A percentile compares a stretch with the other conserved stretches of the same genome.
Conservation (phyloP, 768 basidiomycete genomes). For the Lactarius deliciosus region DNA sequence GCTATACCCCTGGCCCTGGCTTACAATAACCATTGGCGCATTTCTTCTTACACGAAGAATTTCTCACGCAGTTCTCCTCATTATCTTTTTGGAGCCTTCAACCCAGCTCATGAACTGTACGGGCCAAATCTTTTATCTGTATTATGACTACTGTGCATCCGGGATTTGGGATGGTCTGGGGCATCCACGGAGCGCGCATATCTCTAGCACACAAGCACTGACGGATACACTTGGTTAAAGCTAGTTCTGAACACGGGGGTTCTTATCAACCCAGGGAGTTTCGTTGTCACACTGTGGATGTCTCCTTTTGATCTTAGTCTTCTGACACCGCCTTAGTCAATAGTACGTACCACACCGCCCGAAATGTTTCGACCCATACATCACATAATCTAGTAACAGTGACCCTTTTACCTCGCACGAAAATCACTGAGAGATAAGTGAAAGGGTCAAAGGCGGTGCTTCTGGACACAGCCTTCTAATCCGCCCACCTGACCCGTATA, state of each 20-base stretch:
- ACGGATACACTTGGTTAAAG: not conserved
- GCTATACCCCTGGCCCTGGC: no score
- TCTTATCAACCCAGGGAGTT: not conserved
- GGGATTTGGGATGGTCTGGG: not conserved
- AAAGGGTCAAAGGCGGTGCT: not conserved
- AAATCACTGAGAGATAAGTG: not conserved
- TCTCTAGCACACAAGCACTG: not conserved
- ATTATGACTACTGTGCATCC: not conserved
- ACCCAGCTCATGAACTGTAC: not conserved
- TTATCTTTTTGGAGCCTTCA: not conserved
- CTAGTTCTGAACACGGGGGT: not conserved
- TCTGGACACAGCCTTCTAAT: not conserved
- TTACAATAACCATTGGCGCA: no score
- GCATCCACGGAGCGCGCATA: not conserved
- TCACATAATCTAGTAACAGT: not conserved
- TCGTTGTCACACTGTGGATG: not conserved
- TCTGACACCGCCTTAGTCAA: not conserved
- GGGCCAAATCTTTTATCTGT: not conserved
- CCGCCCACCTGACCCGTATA: not conserved
- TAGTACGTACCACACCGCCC: not conserved
- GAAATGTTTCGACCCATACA: not conserved
- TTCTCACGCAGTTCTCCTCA: not conserved
- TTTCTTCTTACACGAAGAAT: not conserved
- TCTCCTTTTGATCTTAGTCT: not conserved
- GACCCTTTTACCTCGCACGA: not conserved